Percentiles rank a stretch among this genome's conserved stretches.
Evolutionary conservation across 202 grass and related monocot species (phyloP).

Genomic region (Hordeum pubiflorum): DNA sequence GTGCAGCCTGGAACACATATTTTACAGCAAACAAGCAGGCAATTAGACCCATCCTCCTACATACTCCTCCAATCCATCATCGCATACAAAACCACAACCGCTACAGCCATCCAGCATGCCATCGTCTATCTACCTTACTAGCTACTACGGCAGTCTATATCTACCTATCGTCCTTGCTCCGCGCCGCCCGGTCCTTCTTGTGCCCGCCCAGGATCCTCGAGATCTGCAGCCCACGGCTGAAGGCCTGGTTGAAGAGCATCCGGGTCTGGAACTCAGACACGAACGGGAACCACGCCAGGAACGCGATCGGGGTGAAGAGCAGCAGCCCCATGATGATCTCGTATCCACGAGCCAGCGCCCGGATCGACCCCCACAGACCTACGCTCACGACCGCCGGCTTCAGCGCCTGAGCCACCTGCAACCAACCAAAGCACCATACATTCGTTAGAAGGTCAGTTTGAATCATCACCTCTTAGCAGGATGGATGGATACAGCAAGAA

Average conservation of each 20-base stretch:
- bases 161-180: conserved; percentile 47
- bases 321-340: conserved; percentile 88
- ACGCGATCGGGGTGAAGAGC: conserved; percentile 50
- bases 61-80: too few relatives aligned
- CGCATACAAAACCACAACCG: not conserved
- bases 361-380: conserved; percentile 65
- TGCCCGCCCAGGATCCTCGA: conserved; percentile 85
- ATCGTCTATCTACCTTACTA: not conserved
- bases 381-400: conserved; percentile 25
- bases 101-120: not conserved
- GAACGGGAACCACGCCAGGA: conserved; percentile 93
- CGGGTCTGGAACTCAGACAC: conserved; percentile 93
- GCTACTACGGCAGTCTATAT: not conserved
- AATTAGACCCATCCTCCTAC: too few relatives aligned
- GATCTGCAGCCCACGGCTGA: conserved; percentile 91
- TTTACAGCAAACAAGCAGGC: too few relatives aligned
- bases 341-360: conserved; percentile 67
- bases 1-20: too few relatives aligned
- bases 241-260: conserved; percentile 99
- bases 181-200: conserved; percentile 64
- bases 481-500: not conserved
- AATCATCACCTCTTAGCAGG: not conserved
- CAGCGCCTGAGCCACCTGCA: conserved; percentile 64
- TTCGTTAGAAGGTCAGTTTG: not conserved
- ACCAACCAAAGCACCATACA: not conserved